Evolutionary conservation across 2,329 filamentous ascomycete species (phyloP).

Genomic region (Nannizziopsis arthrosporioides): DNA sequence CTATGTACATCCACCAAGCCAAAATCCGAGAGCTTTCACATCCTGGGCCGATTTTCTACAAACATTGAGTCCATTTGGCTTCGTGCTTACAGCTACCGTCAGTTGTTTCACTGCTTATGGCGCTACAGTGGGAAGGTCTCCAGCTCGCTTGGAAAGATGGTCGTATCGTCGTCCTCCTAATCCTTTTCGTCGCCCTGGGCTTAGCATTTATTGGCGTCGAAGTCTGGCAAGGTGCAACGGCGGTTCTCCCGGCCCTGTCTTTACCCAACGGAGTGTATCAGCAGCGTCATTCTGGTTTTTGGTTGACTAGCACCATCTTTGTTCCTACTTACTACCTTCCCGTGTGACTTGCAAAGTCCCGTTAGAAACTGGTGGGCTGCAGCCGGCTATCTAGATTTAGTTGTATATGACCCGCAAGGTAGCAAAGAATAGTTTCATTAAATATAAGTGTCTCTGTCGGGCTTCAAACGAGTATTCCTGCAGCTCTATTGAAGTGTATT

Average conservation of each 20-base stretch:
- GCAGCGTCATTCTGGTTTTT: constrained; percentile 4
- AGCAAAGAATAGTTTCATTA: no score
- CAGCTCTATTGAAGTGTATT: no score
- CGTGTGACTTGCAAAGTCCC: constrained; percentile 3
- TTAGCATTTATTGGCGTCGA: constrained; percentile 15
- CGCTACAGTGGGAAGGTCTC: constrained; percentile 21
- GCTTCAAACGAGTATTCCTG: no score
- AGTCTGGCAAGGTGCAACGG: constrained; percentile 9
- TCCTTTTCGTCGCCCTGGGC: constrained; percentile 15
- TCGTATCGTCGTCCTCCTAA: constrained; percentile 17
- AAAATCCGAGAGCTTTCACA: not conserved
- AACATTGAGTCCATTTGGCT: constrained; percentile 19
- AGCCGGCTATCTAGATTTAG: no score
- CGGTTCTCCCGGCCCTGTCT: constrained; percentile 10
- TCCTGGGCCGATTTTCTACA: constrained; percentile 13
- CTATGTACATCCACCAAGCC: not conserved
- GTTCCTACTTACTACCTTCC: constrained; percentile 17
- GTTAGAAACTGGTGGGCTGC: no score
- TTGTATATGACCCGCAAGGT: no score
- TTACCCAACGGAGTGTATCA: constrained; percentile 10
- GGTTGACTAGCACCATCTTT: constrained; percentile 6
- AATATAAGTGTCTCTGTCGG: no score
- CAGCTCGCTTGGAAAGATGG: constrained; percentile 17
- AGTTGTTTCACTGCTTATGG: constrained; percentile 18
- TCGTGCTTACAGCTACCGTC: constrained; percentile 16